Evolutionary conservation across 306 rosid genomes (phyloP).

Genomic region (Cyclanthera cordifolia): DNA sequence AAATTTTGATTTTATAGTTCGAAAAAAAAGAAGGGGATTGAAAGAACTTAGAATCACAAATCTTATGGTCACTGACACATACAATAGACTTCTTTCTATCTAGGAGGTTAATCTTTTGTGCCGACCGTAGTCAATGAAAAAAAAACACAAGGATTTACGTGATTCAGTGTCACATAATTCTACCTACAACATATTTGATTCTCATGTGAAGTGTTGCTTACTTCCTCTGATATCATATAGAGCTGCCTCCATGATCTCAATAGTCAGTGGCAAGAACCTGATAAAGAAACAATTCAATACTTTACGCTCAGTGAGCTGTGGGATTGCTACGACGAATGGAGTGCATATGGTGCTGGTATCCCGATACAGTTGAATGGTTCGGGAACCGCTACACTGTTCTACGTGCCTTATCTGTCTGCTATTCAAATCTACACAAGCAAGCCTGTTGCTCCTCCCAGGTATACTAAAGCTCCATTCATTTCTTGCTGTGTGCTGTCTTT

Average conservation of each 20-base stretch:
- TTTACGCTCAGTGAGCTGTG: conserved; percentile 52
- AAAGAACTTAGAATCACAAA: too few species aligned
- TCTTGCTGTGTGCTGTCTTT: not conserved
- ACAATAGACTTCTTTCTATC: too few species aligned
- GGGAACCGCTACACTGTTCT: conserved; percentile 39
- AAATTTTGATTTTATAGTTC: too few species aligned
- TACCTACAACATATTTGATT: too few species aligned
- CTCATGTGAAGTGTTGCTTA: too few species aligned
- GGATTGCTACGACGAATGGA: conserved; percentile 70
- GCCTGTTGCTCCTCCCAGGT: conserved; percentile 40
- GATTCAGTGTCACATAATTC: too few species aligned
- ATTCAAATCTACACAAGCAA: conserved; percentile 52
- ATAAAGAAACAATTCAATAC: conserved; percentile 35
- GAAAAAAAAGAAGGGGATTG: too few species aligned
- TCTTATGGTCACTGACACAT: too few species aligned
- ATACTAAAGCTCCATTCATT: not conserved
- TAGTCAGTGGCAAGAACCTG: conserved; percentile 41
- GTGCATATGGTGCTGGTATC: conserved; percentile 57
- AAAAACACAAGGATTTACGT: too few species aligned
- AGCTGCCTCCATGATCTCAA: conserved; percentile 38
- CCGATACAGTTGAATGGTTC: conserved; percentile 34
- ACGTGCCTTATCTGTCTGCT: conserved; percentile 62
- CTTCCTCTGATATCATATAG: conserved; percentile 17
- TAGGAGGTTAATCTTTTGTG: too few species aligned
- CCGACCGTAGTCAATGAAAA: too few species aligned